Evolutionary conservation across 805 yeast species (phyloP), one percentile per base, ranked within the genome.

Genomic region (Starmera quercuum): DNA sequence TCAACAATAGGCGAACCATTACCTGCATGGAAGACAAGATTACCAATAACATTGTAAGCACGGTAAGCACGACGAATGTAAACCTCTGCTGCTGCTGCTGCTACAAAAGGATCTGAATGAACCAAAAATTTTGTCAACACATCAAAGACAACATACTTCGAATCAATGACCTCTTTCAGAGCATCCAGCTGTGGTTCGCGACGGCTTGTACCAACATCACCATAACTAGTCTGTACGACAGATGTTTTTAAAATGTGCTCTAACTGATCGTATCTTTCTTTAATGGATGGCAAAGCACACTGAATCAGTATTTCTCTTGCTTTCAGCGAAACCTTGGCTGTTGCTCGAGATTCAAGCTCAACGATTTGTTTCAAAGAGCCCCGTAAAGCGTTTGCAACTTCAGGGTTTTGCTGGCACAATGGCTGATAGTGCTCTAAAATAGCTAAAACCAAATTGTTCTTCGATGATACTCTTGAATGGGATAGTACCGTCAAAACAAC

Each of bases 281-380:
- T 78, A 42, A 87, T 80, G 4, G 97, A 87, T 25, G 99, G 99
- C 63, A 92, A 71, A 20, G 97, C 86, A 58, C 97, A 92, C 68
- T 88, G 95, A 51, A 92, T 92, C 51, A 92, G 73, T 39, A 94
- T 83, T 64, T 94, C 99, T 57, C 97, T 78, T 2, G 97, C 97
- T 61, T 85, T 87, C 54, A 92, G 68, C 19, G 95, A 85, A 32
- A 90, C 97, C 68, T 88, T 90, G 20, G 95, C 90, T 24, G 95
- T 78, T 7, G 85, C 75, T 56, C 96, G 81, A 18, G 92, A 74
- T 49, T 90, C 97, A 44, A 92, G 71, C 57, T 84, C 92, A 34
- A 88, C 95, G 47, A 94, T 68, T 36, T 74, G 67, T 61, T 78
- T 81, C 65, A 92, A 73, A 3, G 84, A 72, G 11, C 71, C 75